Evolutionary conservation across 352 stramenopile genomes (phyloP).

Genomic region (Phytophthora cajani): DNA sequence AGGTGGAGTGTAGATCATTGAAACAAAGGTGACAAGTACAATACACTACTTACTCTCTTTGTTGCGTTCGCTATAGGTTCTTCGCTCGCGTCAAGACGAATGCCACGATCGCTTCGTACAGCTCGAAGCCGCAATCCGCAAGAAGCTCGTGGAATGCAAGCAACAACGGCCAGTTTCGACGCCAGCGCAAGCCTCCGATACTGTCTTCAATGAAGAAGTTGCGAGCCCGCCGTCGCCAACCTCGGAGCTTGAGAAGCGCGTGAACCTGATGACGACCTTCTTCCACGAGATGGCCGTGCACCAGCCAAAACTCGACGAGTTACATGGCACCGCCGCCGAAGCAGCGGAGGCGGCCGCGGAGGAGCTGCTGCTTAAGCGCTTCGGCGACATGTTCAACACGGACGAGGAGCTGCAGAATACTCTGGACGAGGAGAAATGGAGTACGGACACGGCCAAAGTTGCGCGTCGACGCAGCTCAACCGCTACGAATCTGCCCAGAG

Average conservation of each 20-base stretch:
- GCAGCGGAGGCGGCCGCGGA: conserved; percentile 27
- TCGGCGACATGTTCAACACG: conserved; percentile 51
- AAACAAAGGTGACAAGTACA: background rate
- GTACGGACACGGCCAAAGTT: conserved; percentile 34
- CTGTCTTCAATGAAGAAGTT: background rate
- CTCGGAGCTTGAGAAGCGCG: conserved; percentile 27
- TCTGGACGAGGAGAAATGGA: conserved; percentile 63
- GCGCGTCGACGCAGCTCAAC: conserved; percentile 21
- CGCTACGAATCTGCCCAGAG: conserved; percentile 28
- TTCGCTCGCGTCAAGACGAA: conserved; percentile 46
- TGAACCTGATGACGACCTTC: conserved; percentile 45
- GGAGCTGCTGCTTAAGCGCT: conserved; percentile 43
- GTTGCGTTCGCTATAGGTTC: conserved; percentile 28
- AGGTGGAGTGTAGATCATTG: conserved; percentile 29
- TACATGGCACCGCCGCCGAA: conserved; percentile 16
- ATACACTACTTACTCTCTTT: background rate
- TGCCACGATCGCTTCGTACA: conserved; percentile 28
- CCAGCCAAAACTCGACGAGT: conserved; percentile 36
- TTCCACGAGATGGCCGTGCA: conserved; percentile 65
- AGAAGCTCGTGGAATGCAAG: conserved; percentile 17
- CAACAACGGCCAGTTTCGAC: background rate
- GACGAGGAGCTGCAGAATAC: conserved; percentile 53
- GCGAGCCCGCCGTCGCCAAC: conserved; percentile 6
- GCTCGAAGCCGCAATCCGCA: conserved; percentile 33
- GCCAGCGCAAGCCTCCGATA: conserved; percentile 1